These are phyloP conservation scores for Fusarium subglutinans DNA, from an alignment of 2,329 filamentous ascomycete species.

Conservation along the genomic window DNA sequence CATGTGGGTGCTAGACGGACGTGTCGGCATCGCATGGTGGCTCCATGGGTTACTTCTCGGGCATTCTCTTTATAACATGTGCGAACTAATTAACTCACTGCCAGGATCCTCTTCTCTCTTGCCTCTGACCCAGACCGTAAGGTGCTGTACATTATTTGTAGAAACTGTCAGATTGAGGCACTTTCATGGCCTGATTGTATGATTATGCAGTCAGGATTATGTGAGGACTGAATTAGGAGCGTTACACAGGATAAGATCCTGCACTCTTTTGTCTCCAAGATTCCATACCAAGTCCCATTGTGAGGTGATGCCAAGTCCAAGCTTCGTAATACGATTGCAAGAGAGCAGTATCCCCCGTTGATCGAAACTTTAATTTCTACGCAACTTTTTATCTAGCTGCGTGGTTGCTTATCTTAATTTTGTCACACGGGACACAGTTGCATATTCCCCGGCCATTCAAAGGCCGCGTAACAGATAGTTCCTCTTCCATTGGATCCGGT, in stretches of 20 bases:
- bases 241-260: neutral
- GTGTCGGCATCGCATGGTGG: neutral
- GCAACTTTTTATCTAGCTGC: neutral
- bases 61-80: neutral
- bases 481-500: neutral
- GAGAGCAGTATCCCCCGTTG: neutral
- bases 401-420: neutral
- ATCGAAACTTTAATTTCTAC: neutral
- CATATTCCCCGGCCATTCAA: neutral
- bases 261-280: neutral
- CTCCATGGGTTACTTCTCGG: neutral
- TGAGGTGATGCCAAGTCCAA: neutral
- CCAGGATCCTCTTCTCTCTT: neutral
- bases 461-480: neutral
- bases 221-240: neutral
- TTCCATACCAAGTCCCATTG: neutral
- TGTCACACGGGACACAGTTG: neutral
- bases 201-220: neutral
- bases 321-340: neutral
- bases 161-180: neutral
- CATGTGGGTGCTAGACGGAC: neutral
- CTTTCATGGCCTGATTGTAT: neutral
- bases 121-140: neutral
- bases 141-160: no score
- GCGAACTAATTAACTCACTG: neutral